These are phyloP conservation scores for Erysiphe pulchra DNA, from an alignment of 2,329 filamentous ascomycete species.

Conservation along the genomic window DNA sequence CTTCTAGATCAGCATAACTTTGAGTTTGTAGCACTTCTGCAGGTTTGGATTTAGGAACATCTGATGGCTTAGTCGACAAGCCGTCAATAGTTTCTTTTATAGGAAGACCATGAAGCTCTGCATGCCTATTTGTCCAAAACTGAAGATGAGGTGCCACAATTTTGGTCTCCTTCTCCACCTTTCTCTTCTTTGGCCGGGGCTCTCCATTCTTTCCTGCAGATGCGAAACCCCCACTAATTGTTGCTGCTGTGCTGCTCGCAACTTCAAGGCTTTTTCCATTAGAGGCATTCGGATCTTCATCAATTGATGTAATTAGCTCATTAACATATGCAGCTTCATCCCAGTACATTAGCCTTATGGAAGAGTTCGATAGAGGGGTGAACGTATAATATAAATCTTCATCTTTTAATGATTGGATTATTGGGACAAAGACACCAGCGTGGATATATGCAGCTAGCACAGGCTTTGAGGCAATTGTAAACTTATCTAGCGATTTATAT, in stretches of 20 bases:
- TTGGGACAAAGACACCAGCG: conserved; percentile 61
- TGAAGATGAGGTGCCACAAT: conserved; percentile 38
- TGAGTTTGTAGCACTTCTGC: conserved; percentile 17
- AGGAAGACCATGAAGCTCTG: conserved; percentile 32
- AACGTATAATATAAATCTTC: conserved; percentile 41
- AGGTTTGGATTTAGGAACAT: conserved; percentile 1
- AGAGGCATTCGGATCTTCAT: conserved; percentile 17
- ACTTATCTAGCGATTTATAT: conserved; percentile 44
- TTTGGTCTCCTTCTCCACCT: conserved; percentile 24
- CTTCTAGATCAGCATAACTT: conserved; percentile 33
- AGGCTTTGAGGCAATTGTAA: conserved; percentile 50
- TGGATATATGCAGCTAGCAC: conserved; percentile 54
- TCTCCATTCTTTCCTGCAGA: conserved; percentile 14
- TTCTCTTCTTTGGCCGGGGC: conserved; percentile 25
- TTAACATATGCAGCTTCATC: conserved; percentile 48
- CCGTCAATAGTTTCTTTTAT: conserved; percentile 12
- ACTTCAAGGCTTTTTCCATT: conserved; percentile 10
- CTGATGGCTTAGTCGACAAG: conserved; percentile 3
- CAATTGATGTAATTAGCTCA: conserved; percentile 30
- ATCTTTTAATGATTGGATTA: conserved; percentile 28
- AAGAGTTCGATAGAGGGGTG: conserved; percentile 39
- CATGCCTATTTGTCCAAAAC: conserved; percentile 46
- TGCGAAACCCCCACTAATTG: conserved; percentile 14
- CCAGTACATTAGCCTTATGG: conserved; percentile 48
- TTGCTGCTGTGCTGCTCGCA: conserved; percentile 15